A percentile compares a stretch with the other conserved stretches of the same genome.
Evolutionary conservation across 257 asterid species (phyloP).

Genomic region (Orobanche coerulescens): DNA sequence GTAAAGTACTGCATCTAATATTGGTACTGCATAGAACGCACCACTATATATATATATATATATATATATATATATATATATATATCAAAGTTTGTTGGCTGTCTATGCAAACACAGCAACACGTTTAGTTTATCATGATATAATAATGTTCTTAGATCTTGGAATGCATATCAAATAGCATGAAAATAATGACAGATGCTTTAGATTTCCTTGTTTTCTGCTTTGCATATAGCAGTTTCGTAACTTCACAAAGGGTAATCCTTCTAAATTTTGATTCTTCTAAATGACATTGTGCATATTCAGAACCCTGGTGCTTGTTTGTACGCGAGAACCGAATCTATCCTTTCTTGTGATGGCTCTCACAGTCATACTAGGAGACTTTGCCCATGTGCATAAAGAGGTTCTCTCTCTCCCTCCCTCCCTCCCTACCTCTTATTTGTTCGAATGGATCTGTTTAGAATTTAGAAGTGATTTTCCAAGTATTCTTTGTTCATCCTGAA

Average conservation of each 20-base stretch:
- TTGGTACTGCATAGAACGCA: too few species aligned
- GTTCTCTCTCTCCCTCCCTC: background rate
- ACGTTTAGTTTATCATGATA: background rate
- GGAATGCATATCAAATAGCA: background rate
- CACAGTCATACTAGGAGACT: slow-evolving; percentile 40
- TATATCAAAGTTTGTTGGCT: too few species aligned
- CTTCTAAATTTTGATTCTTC: background rate
- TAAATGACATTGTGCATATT: slow-evolving; percentile 10
- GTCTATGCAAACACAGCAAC: background rate
- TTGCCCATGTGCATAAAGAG: slow-evolving; percentile 62
- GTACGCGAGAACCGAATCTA: slow-evolving; percentile 40
- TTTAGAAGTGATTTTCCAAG: too few species aligned
- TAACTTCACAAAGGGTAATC: background rate
- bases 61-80: too few species aligned
- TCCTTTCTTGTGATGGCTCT: slow-evolving; percentile 78
- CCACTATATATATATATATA: too few species aligned
- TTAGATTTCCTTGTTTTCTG: background rate
- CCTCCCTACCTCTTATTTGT: too few species aligned
- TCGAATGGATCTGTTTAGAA: too few species aligned
- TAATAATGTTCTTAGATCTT: background rate
- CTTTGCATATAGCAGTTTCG: background rate
- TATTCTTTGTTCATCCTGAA: too few species aligned
- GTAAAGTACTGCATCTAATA: too few species aligned
- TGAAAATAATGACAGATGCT: background rate
- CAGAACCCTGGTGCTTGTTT: slow-evolving; percentile 79